Base-by-base conservation (phyloP, 1,139 yeast species). In the Petasospora fabianii region DNA sequence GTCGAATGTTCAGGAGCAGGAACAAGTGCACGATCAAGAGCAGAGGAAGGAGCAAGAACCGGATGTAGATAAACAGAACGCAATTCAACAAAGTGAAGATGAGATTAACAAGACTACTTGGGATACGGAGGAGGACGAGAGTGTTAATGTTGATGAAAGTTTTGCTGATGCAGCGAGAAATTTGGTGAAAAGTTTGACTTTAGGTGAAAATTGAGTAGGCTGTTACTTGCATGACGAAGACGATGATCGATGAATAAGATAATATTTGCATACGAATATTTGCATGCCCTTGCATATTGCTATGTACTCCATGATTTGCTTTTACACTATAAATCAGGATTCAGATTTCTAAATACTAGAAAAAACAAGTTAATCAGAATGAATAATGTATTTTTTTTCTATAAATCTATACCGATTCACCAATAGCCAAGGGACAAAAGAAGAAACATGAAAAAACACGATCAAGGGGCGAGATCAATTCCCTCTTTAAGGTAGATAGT, bases 131-230 rank as follows among this genome's bases (percentile, higher is more conserved):
- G 22, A 19, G 6, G 30, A 27, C 12, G 19, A 29, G n/a, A n/a
- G n/a, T 16, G 32, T 35, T 27, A 13, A 21, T 10, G 48, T 46
- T 13, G 53, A 49, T 14, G 42, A 46, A 32, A 44, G 39, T 21
- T 52, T 38, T 33, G 54, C 47, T 9, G 49, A 50, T 32, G 57
- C 50, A 29, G 57, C 57, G 9, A 41, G 57, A 32, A 43, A 35
- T 30, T 40, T 53, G n/a, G 49, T 53, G 14, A 54, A 53, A 34
- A 47, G 54, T 31, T 35, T 53, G 15, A 42, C 40, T 5, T n/a
- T n/a, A n/a, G n/a, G n/a, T n/a, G n/a, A n/a, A n/a, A n/a, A n/a
- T n/a, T n/a, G n/a, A n/a, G n/a, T n/a, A n/a, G n/a, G n/a, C n/a
- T n/a, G n/a, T n/a, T n/a, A n/a, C n/a, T 18, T 38, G 30, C 10